phyloP scores from a whole-genome alignment of 331 rosid genomes.

The Acacia concinna region DNA sequence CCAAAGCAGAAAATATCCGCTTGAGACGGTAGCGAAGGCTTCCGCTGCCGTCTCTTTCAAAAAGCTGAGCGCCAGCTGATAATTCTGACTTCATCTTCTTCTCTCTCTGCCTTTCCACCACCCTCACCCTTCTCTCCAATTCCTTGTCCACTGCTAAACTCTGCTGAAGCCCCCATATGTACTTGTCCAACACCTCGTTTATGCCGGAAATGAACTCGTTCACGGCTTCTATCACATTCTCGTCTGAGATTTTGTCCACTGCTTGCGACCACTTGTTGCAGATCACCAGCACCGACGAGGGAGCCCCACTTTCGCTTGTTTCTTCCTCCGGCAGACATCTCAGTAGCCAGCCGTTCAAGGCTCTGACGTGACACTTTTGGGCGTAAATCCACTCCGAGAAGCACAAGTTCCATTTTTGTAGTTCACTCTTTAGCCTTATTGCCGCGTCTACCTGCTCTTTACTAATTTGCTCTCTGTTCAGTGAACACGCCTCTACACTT shows the following conservation, averaged over 20 bases:
- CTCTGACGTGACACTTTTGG: slow-evolving; percentile 62
- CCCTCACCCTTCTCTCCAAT: slow-evolving; percentile 50
- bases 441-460: slow-evolving; percentile 52
- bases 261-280: slow-evolving; percentile 67
- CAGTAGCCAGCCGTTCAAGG: slow-evolving; percentile 73
- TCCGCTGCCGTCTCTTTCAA: slow-evolving; percentile 1
- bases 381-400: slow-evolving; percentile 66
- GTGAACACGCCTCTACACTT: slow-evolving; percentile 36
- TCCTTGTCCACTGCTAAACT: slow-evolving; percentile 49
- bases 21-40: slow-evolving; percentile 49
- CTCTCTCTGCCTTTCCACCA: slow-evolving; percentile 48
- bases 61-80: slow-evolving; percentile 24
- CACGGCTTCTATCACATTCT: slow-evolving; percentile 58
- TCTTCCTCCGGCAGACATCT: slow-evolving; percentile 63
- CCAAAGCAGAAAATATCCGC: slow-evolving; percentile 56
- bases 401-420: slow-evolving; percentile 65
- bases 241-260: slow-evolving; percentile 57
- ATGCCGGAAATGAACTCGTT: slow-evolving; percentile 45
- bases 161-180: slow-evolving; percentile 46
- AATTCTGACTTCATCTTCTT: slow-evolving; percentile 37
- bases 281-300: slow-evolving; percentile 55
- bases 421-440: slow-evolving; percentile 60
- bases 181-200: slow-evolving; percentile 50
- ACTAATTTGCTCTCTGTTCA: slow-evolving; percentile 33
- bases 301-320: slow-evolving; percentile 18